phyloP scores from a whole-genome alignment of 352 stramenopile genomes.

The Globisporangium ultimum region DNA sequence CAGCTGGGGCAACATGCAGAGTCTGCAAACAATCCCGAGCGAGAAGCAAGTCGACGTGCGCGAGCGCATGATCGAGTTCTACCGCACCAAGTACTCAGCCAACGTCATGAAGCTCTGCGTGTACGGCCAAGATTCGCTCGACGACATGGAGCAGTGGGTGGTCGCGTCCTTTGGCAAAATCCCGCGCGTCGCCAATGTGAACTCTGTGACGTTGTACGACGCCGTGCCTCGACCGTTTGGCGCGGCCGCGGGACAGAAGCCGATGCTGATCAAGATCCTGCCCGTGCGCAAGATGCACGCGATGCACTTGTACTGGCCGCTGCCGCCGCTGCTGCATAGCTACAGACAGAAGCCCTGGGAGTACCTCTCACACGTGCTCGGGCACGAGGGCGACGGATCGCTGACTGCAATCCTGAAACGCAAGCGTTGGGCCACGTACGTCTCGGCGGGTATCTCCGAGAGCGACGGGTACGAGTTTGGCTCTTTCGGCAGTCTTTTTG shows the following conservation, averaged over 20 bases:
- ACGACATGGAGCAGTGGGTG: conserved; percentile 57
- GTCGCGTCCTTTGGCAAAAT: conserved; percentile 48
- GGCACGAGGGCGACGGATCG: conserved; percentile 49
- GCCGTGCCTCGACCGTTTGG: conserved; percentile 26
- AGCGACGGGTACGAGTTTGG: conserved; percentile 57
- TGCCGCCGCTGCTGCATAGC: conserved; percentile 33
- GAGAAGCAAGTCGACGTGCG: conserved; percentile 42
- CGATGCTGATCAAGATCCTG: conserved; percentile 33
- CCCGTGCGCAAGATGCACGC: conserved; percentile 44
- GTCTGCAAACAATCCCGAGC: conserved; percentile 36
- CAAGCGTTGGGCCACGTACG: conserved; percentile 36
- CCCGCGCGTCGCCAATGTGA: conserved; percentile 2
- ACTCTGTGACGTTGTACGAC: neutral
- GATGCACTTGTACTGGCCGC: conserved; percentile 47
- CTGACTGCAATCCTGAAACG: conserved; percentile 36
- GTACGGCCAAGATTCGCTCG: conserved; percentile 53
- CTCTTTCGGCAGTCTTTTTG: conserved; percentile 57
- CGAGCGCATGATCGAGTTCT: conserved; percentile 53
- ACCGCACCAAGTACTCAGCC: conserved; percentile 51
- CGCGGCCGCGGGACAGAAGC: conserved; percentile 20
- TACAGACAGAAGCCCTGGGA: conserved; percentile 55
- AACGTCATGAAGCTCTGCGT: conserved; percentile 73
- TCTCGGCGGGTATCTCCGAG: conserved; percentile 46
- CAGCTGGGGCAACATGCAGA: conserved; percentile 74
- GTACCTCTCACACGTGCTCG: conserved; percentile 46